Evolutionary conservation across 2,329 filamentous ascomycete species (phyloP).

Genomic region (Cladophialophora immunda): DNA sequence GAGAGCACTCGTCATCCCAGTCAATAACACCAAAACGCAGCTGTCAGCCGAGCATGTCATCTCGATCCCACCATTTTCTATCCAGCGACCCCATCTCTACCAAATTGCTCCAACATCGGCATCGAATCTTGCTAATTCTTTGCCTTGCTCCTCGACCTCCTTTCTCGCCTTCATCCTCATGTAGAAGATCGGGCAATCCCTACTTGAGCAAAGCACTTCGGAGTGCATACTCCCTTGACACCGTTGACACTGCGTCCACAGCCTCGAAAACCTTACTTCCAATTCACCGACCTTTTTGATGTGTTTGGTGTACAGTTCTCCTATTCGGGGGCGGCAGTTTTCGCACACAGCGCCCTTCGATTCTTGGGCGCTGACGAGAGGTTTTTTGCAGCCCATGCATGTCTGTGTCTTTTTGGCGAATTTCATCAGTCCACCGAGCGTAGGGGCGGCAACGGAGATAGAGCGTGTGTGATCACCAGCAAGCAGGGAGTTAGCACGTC

Average conservation of each 20-base stretch:
- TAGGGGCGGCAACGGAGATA: conserved; percentile 90
- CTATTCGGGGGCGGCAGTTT: conserved; percentile 83
- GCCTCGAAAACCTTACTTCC: conserved; percentile 86
- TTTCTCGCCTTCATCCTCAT: conserved; percentile 99
- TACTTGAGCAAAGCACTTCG: conserved; percentile 95
- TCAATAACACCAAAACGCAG: not conserved
- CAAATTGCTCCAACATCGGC: conserved; percentile 70
- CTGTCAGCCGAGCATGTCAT: not conserved
- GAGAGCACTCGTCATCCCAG: not conserved
- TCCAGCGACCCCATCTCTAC: conserved; percentile 13
- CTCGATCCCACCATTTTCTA: not conserved
- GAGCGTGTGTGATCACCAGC: conserved; percentile 94
- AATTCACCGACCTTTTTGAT: conserved; percentile 88
- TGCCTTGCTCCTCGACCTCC: conserved; percentile 93
- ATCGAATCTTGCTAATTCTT: conserved; percentile 90
- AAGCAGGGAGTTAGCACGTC: conserved; percentile 84
- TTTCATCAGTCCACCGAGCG: conserved; percentile 94
- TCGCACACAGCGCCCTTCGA: conserved; percentile 85
- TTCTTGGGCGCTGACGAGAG: conserved; percentile 80
- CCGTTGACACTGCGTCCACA: conserved; percentile 98
- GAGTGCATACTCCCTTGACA: conserved; percentile 98
- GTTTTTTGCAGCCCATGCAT: conserved; percentile 99
- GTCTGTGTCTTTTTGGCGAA: conserved; percentile 98
- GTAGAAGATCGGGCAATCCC: conserved; percentile 99
- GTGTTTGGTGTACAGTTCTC: conserved; percentile 93